Evolutionary conservation across 495 filamentous ascomycete genomes (phyloP).

Genomic region (Pseudevernia furfuracea): DNA sequence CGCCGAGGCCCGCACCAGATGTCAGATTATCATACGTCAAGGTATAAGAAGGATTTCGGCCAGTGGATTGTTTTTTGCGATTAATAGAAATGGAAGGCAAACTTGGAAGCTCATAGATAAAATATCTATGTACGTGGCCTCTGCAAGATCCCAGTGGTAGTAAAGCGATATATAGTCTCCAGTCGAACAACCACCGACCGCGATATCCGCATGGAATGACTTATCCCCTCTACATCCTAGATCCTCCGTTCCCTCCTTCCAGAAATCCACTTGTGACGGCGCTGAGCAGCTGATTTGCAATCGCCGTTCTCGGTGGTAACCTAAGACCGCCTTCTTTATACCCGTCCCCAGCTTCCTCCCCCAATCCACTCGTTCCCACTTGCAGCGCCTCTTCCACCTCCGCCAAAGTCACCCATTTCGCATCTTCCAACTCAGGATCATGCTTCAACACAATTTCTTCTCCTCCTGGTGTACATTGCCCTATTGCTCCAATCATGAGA

Average conservation of each 20-base stretch:
- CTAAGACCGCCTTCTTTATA: conserved; percentile 68
- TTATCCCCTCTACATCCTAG: conserved; percentile 12
- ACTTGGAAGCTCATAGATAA: background rate
- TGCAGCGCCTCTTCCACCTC: conserved; percentile 52
- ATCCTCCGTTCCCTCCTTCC: conserved; percentile 21
- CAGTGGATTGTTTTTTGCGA: background rate
- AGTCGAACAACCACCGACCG: background rate
- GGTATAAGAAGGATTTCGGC: background rate
- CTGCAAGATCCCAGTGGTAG: background rate
- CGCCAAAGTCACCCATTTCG: conserved; percentile 72
- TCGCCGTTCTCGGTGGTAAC: conserved; percentile 67
- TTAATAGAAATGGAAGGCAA: background rate
- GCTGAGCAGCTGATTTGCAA: conserved; percentile 66
- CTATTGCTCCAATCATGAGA: conserved; percentile 91
- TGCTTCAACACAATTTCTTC: conserved; percentile 77
- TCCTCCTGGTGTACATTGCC: conserved; percentile 68
- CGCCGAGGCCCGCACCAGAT: too few species aligned
- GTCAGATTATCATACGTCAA: too few species aligned
- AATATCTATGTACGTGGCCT: background rate
- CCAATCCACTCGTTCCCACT: conserved; percentile 54
- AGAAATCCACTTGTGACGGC: conserved; percentile 47
- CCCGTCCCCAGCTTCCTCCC: conserved; percentile 51
- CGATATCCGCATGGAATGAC: background rate
- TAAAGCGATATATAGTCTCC: background rate
- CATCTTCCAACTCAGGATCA: conserved; percentile 85